Base-by-base conservation (phyloP, 1,284 basidiomycete species). In the Ganoderma leucocontextum region DNA sequence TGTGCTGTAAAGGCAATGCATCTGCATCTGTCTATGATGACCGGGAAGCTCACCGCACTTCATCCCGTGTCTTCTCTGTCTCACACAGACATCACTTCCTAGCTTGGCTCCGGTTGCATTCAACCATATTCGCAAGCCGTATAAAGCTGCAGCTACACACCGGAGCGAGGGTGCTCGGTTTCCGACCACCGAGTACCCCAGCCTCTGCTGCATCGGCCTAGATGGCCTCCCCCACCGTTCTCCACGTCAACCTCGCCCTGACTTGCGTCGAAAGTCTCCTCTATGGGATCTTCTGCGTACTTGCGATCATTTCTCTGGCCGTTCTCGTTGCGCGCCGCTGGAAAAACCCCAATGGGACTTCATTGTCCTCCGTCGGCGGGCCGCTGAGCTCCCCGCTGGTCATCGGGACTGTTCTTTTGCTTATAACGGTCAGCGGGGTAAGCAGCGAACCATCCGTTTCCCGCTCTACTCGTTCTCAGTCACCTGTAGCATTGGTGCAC, bases 401-500 rank as follows among this genome's bases (percentile, higher is more conserved):
- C 49, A 6, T 61, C 13, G 64, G 59, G 29, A 65, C 64, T 29
- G 25, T 61, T 2, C 35, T 61, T 3, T 36, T 65, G 22, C 59
- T 65, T 13, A 52, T 65, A 17, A 65, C 64, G 12, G 59, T 65
- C 47, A 60, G 47, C 49, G 64, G 47, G 49, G 64, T 66, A 39
- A 62, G 64, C 53, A 10, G 5, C 10, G 8, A 15, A 4, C 15
- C 13, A 2, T 8, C 29, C 7, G 13, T 39, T 0, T n/a, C 8
- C 25, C 0, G 36, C 42, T 22, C 12, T 42, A 33, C 36, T 9
- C 12, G 36, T 35, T n/a, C 25, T 64, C 2, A 13, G 12, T 4
- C 12, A 4, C n/a, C 9, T 8, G 25, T 22, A 74, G 73, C 73
- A 74, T 52, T 74, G 73, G 73, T 49, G 71, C n/a, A 38, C 71